Evolutionary conservation across 106 monocot genomes (phyloP).

Genomic region (Dendrobium chrysotoxum): DNA sequence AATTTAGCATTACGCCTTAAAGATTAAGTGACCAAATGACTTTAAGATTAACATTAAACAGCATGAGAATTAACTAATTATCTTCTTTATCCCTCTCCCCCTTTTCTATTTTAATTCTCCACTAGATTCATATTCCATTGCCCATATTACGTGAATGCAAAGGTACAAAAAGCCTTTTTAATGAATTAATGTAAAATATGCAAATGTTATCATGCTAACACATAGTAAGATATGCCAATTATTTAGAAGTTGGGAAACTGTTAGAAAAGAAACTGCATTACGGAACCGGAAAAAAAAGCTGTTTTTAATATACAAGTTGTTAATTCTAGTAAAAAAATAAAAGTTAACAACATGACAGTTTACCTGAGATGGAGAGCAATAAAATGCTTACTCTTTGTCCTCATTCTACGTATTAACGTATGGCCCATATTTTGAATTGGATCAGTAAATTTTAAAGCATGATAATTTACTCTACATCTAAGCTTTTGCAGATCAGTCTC

Average conservation of each 20-base stretch:
- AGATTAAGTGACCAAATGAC: background rate
- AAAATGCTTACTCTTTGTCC: constrained; percentile 38
- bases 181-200: background rate
- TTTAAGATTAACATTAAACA: background rate
- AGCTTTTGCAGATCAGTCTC: constrained; percentile 57
- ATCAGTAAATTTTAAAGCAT: constrained; percentile 44
- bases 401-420: constrained; percentile 43
- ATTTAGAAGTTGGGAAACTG: background rate
- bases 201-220: background rate
- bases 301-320: too few relatives aligned
- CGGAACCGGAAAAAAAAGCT: background rate
- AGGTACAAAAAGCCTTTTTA: background rate
- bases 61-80: background rate
- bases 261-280: background rate
- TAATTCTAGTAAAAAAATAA: background rate
- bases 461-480: constrained; percentile 67
- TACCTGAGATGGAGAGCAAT: constrained; percentile 63
- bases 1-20: background rate
- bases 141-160: background rate
- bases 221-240: background rate
- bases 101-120: background rate
- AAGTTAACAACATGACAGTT: background rate
- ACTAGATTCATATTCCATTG: background rate
- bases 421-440: constrained; percentile 46
- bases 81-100: background rate